Percentiles rank a stretch among this genome's conserved stretches.
These are phyloP conservation scores for Lachnellula subtilissima DNA, from an alignment of 2,329 filamentous ascomycete species.

Conservation along the genomic window DNA sequence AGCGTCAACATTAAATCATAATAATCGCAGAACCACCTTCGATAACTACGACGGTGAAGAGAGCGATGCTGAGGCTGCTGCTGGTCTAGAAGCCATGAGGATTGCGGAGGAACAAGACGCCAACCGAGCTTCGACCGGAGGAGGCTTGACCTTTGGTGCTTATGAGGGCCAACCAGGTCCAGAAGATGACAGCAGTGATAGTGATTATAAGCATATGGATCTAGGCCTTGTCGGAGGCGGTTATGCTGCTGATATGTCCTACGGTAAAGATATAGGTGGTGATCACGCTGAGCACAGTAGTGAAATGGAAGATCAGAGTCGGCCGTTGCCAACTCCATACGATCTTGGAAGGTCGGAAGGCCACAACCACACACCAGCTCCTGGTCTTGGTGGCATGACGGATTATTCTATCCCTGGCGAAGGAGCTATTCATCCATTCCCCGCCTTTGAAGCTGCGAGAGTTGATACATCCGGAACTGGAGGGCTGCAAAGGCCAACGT, in stretches of 20 bases:
- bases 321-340: conserved; percentile 46
- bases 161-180: conserved; percentile 41
- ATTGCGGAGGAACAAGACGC: conserved; percentile 77
- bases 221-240: conserved; percentile 70
- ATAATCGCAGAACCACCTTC: conserved; percentile 28
- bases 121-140: conserved; percentile 50
- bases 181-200: conserved; percentile 54
- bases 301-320: conserved; percentile 40
- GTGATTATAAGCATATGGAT: conserved; percentile 68
- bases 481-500: conserved; percentile 71
- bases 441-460: conserved; percentile 38
- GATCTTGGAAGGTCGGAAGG: conserved; percentile 30
- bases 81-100: conserved; percentile 76
- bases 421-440: conserved; percentile 53
- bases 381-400: conserved; percentile 31
- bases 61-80: conserved; percentile 82
- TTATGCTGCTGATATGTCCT: conserved; percentile 57
- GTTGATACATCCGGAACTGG: conserved; percentile 90
- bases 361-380: conserved; percentile 22
- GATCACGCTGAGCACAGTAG: conserved; percentile 31
- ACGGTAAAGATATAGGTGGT: conserved; percentile 43
- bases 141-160: conserved; percentile 46
- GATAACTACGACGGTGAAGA: conserved; percentile 60
- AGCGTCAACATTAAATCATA: conserved; percentile 40
- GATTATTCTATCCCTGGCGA: conserved; percentile 41